Evolutionary conservation across 2,329 filamentous ascomycete genomes (phyloP).

Genomic region (Talaromyces sp.): DNA sequence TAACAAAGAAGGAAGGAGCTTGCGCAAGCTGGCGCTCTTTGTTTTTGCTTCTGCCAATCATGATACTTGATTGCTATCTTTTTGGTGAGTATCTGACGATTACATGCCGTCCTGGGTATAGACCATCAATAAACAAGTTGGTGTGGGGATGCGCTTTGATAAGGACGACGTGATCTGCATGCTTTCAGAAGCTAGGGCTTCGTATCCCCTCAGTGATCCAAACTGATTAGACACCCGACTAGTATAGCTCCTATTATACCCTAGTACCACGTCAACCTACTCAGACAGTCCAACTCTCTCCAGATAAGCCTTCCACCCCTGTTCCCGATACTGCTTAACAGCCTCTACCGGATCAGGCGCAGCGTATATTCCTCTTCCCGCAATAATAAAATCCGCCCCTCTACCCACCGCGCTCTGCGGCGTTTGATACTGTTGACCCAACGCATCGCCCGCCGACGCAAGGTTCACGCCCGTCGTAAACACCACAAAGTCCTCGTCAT

Average conservation of each 20-base stretch:
- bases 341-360: slow-evolving; percentile 44
- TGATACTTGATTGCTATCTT: neutral
- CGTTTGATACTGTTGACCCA: slow-evolving; percentile 50
- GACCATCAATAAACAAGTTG: neutral
- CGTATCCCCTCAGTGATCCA: neutral
- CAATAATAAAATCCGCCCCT: slow-evolving; percentile 49
- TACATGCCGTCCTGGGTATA: slow-evolving; percentile 4
- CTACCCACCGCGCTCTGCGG: slow-evolving; percentile 44
- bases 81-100: neutral
- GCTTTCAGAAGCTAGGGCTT: neutral
- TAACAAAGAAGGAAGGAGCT: neutral
- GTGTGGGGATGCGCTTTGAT: neutral
- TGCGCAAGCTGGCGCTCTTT: neutral
- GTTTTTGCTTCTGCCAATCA: neutral
- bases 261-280: neutral
- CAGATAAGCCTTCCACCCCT: slow-evolving; percentile 47
- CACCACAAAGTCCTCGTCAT: slow-evolving; percentile 47
- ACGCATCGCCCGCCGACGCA: slow-evolving; percentile 45
- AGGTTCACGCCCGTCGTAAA: slow-evolving; percentile 50
- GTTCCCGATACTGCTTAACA: slow-evolving; percentile 43
- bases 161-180: neutral
- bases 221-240: neutral
- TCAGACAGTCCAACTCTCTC: slow-evolving; percentile 29
- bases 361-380: slow-evolving; percentile 47
- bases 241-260: no score